Evolutionary conservation across 1,284 basidiomycete species (phyloP), one percentile per base, ranked within the genome.

Genomic region (Puccinia polysora): DNA sequence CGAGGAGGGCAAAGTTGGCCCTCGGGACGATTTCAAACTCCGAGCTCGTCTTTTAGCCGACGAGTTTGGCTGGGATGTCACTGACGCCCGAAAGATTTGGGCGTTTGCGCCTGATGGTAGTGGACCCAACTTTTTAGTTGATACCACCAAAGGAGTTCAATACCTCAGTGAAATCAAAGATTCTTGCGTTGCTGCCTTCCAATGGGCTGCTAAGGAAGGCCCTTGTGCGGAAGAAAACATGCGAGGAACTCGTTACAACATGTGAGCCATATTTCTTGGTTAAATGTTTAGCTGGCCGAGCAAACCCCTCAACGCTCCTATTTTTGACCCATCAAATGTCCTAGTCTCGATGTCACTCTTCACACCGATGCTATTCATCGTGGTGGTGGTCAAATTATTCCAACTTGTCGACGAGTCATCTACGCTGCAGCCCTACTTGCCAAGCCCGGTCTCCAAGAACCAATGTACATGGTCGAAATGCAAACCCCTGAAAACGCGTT

Each of bases 61-160:
- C 82, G 92, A 97, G 78, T 90, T 84, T 81, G 92, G 91, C 75
- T 98, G 96, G 96, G 96, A 98, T 82, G 94, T 98, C 78, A 96
- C 95, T 75, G 96, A 98, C 80, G 96, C 96, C 77, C 87, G 96
- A 81, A 97, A 97, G 87, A 97, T 98, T 80, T 98, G 96, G 96
- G 92, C 90, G 84, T 98, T 99, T 85, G 95, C 95, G 79, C 96
- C 96, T 76, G 96, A 99, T 78, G 97, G 91, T 73, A 94, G 90
- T 77, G 96, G 96, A 73, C 89, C 96, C 75, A 99, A 98, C 84
- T 82, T 99, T 82, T 84, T 99, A 81, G 90, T 97, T 78, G 96
- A 98, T 84, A 90, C 89, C 78, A 97, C 96, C 80, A 99, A 98
- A 87, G 95, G 93, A 86, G 94, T 97, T 74, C 92, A 95, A 80